Conservation (phyloP, 2,329 filamentous ascomycete species). For the Lachnellula hyalina region DNA sequence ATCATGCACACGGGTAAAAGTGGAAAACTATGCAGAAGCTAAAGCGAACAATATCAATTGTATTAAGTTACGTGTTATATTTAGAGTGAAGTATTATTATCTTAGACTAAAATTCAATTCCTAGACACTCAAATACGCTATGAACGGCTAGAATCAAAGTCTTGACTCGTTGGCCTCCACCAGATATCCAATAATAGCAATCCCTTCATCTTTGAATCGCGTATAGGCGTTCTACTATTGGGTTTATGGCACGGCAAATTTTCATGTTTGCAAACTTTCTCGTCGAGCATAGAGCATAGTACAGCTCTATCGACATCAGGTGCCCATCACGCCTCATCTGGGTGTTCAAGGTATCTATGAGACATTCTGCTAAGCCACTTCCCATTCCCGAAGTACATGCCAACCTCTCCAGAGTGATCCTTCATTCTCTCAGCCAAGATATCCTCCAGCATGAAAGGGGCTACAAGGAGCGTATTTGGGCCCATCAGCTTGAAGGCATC, state of each 20-base stretch:
- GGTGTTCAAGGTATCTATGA: not conserved
- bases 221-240: not conserved
- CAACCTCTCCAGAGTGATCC: not conserved
- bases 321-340: not conserved
- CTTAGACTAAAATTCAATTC: too few species aligned
- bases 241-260: not conserved
- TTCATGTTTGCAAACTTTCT: not conserved
- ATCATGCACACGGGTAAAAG: too few species aligned
- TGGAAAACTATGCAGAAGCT: too few species aligned
- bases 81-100: too few species aligned
- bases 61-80: too few species aligned
- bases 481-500: not conserved
- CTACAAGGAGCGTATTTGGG: conserved; percentile 1
- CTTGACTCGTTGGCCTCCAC: not conserved
- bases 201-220: not conserved
- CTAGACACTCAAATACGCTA: too few species aligned
- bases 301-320: not conserved
- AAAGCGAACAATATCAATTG: too few species aligned
- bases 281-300: not conserved
- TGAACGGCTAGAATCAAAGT: too few species aligned
- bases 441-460: not conserved
- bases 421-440: not conserved
- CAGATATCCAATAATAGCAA: conserved; percentile 2
- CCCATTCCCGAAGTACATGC: conserved; percentile 4
- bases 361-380: not conserved